These are phyloP conservation scores for Gossypium turneri DNA, from an alignment of 345 rosid genomes.

Conservation along the genomic window DNA sequence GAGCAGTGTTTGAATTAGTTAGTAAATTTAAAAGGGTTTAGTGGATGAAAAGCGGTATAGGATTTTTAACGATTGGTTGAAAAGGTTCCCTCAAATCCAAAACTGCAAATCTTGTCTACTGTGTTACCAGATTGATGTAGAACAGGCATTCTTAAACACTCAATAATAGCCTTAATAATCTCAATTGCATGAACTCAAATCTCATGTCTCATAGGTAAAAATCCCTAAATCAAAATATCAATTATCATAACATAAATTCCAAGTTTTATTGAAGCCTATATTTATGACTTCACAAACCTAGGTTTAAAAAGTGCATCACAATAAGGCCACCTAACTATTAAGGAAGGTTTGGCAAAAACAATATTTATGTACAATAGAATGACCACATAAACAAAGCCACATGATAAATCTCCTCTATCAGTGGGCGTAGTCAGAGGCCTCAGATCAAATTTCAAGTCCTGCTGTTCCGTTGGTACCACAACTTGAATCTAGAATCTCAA, in stretches of 20 bases:
- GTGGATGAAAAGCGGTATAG: not conserved
- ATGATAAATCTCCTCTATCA: not conserved
- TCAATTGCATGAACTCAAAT: slow-evolving; percentile 4
- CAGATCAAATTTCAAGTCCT: not conserved
- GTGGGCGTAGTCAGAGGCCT: not conserved
- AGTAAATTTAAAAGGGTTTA: not conserved
- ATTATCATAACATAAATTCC: not conserved
- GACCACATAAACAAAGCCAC: not conserved
- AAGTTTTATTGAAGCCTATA: not conserved
- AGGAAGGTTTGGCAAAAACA: not conserved
- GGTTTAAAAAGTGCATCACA: not conserved
- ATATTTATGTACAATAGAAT: not conserved
- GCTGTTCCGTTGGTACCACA: not conserved
- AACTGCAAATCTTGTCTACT: not conserved
- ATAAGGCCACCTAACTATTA: not conserved
- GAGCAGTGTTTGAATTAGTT: not conserved
- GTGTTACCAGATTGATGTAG: not conserved
- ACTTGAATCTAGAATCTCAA: not conserved
- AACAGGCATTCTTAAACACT: not conserved
- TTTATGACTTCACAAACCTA: not conserved
- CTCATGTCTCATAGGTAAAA: not conserved
- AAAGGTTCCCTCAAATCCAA: not conserved
- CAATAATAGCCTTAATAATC: not conserved
- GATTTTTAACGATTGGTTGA: not conserved
- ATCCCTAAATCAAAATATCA: not conserved